Conservation (phyloP, 768 basidiomycete species). For the Mycena pura region DNA sequence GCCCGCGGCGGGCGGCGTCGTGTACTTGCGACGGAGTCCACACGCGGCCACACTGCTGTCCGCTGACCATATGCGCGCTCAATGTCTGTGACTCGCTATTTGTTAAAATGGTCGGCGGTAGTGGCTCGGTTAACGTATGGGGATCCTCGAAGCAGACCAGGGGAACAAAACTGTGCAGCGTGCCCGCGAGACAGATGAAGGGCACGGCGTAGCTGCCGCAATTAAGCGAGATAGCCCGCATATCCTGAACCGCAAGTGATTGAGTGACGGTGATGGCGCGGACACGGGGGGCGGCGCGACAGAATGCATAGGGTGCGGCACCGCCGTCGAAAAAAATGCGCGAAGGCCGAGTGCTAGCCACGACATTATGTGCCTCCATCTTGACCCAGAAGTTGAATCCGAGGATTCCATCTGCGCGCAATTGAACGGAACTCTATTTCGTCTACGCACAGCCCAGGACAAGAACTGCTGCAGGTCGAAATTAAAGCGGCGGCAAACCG, state of each 20-base stretch:
- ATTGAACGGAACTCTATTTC: background rate
- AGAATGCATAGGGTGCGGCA: conserved; percentile 96
- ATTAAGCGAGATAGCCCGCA: conserved; percentile 95
- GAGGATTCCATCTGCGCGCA: conserved; percentile 81
- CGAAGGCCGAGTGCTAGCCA: conserved; percentile 99
- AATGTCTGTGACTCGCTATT: conserved; percentile 65
- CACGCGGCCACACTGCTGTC: conserved; percentile 62
- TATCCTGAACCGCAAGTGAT: conserved; percentile 62
- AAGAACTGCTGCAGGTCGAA: conserved; percentile 76
- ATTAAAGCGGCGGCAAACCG: background rate
- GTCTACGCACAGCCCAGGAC: conserved; percentile 64
- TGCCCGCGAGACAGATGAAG: conserved; percentile 95
- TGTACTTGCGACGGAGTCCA: conserved; percentile 24
- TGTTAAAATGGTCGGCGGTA: conserved; percentile 1
- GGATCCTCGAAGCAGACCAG: conserved; percentile 96
- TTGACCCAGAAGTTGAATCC: conserved; percentile 99
- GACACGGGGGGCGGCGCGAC: conserved; percentile 59
- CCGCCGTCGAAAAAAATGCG: conserved; percentile 98
- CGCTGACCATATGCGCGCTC: conserved; percentile 93
- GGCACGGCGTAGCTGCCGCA: conserved; percentile 89
- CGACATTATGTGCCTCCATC: conserved; percentile 94
- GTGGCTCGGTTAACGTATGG: conserved; percentile 59
- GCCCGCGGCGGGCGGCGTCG: conserved; percentile 19
- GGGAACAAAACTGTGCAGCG: conserved; percentile 96
- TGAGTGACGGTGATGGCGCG: conserved; percentile 5